Percentiles rank a stretch among this genome's conserved stretches.
These are phyloP conservation scores for Globisporangium polare DNA, from an alignment of 352 stramenopile genomes.

Conservation along the genomic window DNA sequence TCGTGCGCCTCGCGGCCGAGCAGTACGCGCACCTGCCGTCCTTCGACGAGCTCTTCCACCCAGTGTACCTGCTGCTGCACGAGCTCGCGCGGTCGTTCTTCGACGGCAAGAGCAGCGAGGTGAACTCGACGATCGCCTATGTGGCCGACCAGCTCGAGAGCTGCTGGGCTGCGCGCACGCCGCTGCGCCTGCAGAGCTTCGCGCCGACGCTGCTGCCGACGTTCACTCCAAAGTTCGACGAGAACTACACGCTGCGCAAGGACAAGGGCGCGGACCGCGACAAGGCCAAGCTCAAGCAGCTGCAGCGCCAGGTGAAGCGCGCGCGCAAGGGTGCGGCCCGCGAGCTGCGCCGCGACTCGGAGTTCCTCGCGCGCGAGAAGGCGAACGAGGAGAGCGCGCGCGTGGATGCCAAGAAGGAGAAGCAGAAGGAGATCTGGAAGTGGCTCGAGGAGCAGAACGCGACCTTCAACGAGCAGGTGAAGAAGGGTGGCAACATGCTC, in stretches of 20 bases:
- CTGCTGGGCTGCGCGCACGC: constrained; percentile 46
- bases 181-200: constrained; percentile 77
- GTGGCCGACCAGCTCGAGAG: constrained; percentile 40
- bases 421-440: constrained; percentile 93
- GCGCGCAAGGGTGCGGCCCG: constrained; percentile 94
- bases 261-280: constrained; percentile 85
- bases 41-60: constrained; percentile 75
- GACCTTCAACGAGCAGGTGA: constrained; percentile 97
- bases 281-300: constrained; percentile 85
- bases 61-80: constrained; percentile 64
- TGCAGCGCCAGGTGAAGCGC: constrained; percentile 95
- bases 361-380: constrained; percentile 93
- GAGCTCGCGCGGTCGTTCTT: constrained; percentile 46
- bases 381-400: constrained; percentile 82
- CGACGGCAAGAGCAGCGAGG: constrained; percentile 19
- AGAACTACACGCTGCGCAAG: constrained; percentile 91
- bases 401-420: constrained; percentile 80
- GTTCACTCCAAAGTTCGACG: constrained; percentile 89
- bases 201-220: constrained; percentile 63
- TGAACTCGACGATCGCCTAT: constrained; percentile 44
- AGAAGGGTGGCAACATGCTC: constrained; percentile 93
- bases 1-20: constrained; percentile 36
- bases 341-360: constrained; percentile 92
- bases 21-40: constrained; percentile 67
- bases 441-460: constrained; percentile 97